Base-by-base conservation (phyloP, 345 rosid species). In the Arabidopsis suecica region DNA sequence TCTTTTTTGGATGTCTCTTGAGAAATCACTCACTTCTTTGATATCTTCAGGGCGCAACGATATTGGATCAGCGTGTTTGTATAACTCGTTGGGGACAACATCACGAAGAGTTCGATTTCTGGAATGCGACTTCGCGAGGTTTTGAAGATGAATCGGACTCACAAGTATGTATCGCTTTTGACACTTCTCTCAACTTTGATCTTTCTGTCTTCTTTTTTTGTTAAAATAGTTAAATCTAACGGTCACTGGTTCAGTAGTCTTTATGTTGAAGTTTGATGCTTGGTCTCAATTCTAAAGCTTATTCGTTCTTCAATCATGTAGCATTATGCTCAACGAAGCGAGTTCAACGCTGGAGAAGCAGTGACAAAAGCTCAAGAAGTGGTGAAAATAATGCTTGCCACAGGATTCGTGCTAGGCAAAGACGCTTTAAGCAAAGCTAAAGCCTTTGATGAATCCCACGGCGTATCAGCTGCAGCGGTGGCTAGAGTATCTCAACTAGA, bases 41-140 rank as follows among this genome's bases (percentile, higher is more conserved):
- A 65, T 59, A 37, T 63, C 67, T 33, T 75, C 62, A 92, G 96
- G 97, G 97, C 45, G 96, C 97, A 6, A 84, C 93, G 7, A 83
- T 92, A 66, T 70, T 84, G 76, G 96, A 89, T 68, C 87, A 88
- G 64, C 88, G 85, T 4, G 87, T 92, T 51, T 92, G 96, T 78
- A 92, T 92, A 70, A 82, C 89, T 8, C 85, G 79, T 70, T 92
- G 96, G 96, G 97, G 96, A 51, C 76, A 82, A 16, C 73, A 58
- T 54, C 82, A 83, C 13, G 87, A 88, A 53, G 96, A 83, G 68
- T 84, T 79, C 34, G 82, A 85, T 42, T 74, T 85, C 76, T 88
- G 93, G 96, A 87, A 79, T 65, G 64, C 72, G 50, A 30, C 84
- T 55, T 65, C 82, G 0, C 32, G 74, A 14, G 60, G 54, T n/a